These are phyloP conservation scores for Kwoniella sp. DNA, from an alignment of 768 basidiomycete genomes.

Conservation along the genomic window DNA sequence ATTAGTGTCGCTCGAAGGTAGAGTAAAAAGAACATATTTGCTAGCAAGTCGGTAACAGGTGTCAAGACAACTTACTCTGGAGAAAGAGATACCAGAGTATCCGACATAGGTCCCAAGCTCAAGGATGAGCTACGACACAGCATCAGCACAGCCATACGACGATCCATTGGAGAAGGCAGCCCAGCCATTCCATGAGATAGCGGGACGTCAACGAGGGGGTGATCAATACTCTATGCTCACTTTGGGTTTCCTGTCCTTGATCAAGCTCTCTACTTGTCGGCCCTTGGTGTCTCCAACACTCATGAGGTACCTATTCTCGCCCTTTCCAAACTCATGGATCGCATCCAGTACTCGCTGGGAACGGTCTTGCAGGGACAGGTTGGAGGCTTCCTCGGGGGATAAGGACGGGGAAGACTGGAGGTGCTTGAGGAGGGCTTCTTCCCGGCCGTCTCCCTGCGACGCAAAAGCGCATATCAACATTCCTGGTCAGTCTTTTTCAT, in stretches of 20 bases:
- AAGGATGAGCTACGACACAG: constrained; percentile 37
- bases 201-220: not conserved
- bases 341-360: constrained; percentile 51
- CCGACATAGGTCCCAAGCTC: constrained; percentile 54
- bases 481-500: not conserved
- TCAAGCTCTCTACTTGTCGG: constrained; percentile 42
- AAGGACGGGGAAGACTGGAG: constrained; percentile 38
- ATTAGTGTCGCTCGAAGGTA: no score
- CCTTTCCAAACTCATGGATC: constrained; percentile 53
- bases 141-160: not conserved
- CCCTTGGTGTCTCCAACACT: constrained; percentile 55
- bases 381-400: constrained; percentile 22
- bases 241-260: constrained; percentile 48
- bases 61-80: constrained; percentile 42
- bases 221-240: constrained; percentile 17
- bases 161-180: no score
- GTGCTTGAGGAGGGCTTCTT: constrained; percentile 48
- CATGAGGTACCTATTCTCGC: constrained; percentile 54
- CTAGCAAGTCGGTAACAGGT: no score
- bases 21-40: no score
- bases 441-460: constrained; percentile 52
- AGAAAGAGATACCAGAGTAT: constrained; percentile 52
- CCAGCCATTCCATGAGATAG: not conserved
- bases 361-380: constrained; percentile 28
- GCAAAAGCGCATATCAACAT: not conserved